phyloP scores from a whole-genome alignment of 2,329 filamentous ascomycete genomes.

The Talaromyces piceae region DNA sequence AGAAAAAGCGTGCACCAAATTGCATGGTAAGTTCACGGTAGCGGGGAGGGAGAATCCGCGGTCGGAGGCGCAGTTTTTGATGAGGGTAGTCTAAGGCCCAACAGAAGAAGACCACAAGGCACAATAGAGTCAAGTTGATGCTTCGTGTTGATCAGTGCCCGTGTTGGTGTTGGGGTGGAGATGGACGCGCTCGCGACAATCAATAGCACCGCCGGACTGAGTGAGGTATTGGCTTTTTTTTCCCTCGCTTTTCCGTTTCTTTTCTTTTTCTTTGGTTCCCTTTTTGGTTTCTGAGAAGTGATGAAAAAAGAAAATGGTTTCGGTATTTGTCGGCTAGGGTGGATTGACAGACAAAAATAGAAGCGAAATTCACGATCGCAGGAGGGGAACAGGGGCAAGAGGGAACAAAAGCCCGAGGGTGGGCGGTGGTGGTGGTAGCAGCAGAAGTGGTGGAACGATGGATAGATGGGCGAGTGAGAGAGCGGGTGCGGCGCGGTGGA shows the following conservation, averaged over 20 bases:
- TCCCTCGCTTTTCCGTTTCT: not conserved
- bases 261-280: too few relatives aligned
- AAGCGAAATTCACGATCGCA: not conserved
- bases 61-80: not conserved
- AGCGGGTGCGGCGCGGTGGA: not conserved
- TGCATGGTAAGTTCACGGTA: constrained; percentile 9
- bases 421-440: not conserved
- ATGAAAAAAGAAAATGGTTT: not conserved
- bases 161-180: not conserved
- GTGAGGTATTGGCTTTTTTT: not conserved
- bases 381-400: not conserved
- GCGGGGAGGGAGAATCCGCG: not conserved
- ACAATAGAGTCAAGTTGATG: too few relatives aligned
- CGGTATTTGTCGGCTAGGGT: not conserved
- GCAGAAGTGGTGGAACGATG: not conserved
- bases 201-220: not conserved
- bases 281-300: too few relatives aligned
- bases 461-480: not conserved
- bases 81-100: too few relatives aligned
- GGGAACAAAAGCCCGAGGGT: not conserved
- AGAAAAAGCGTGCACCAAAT: constrained; percentile 9
- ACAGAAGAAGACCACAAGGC: too few relatives aligned
- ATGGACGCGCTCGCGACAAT: not conserved
- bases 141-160: not conserved
- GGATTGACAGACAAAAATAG: not conserved